These are phyloP conservation scores for Boletus insuetus DNA, from an alignment of 768 basidiomycete species.

Conservation along the genomic window DNA sequence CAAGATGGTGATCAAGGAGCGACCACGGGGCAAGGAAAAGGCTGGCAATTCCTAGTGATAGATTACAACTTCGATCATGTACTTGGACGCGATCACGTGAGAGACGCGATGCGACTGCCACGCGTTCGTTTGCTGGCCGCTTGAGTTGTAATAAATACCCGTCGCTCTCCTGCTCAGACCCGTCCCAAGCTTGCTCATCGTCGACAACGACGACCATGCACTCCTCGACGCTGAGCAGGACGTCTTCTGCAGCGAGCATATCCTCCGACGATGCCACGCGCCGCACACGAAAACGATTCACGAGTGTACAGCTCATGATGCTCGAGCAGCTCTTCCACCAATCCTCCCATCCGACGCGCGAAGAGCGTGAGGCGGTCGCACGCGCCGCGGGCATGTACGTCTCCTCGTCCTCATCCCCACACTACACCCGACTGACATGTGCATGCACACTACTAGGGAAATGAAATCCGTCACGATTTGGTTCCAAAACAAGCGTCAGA, in stretches of 20 bases:
- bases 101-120: conserved; percentile 18
- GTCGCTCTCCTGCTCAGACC: neutral
- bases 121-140: conserved; percentile 29
- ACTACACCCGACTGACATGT: conserved; percentile 6
- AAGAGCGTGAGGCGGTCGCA: conserved; percentile 65
- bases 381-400: conserved; percentile 61
- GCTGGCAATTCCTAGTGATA: neutral
- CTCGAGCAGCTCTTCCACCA: conserved; percentile 73
- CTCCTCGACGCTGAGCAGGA: conserved; percentile 43
- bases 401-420: neutral
- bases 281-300: conserved; percentile 71
- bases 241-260: conserved; percentile 55
- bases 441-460: conserved; percentile 20
- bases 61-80: conserved; percentile 7
- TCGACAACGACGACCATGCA: conserved; percentile 15
- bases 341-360: conserved; percentile 71
- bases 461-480: conserved; percentile 36
- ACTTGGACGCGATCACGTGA: conserved; percentile 30
- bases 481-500: conserved; percentile 37
- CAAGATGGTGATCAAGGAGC: conserved; percentile 84
- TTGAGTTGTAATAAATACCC: conserved; percentile 24
- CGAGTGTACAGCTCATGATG: conserved; percentile 63
- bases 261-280: conserved; percentile 48
- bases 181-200: conserved; percentile 2
- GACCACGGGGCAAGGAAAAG: conserved; percentile 71